phyloP scores from a whole-genome alignment of 192 early-diverging fungal species.

The Phlyctochytrium arcticum region DNA sequence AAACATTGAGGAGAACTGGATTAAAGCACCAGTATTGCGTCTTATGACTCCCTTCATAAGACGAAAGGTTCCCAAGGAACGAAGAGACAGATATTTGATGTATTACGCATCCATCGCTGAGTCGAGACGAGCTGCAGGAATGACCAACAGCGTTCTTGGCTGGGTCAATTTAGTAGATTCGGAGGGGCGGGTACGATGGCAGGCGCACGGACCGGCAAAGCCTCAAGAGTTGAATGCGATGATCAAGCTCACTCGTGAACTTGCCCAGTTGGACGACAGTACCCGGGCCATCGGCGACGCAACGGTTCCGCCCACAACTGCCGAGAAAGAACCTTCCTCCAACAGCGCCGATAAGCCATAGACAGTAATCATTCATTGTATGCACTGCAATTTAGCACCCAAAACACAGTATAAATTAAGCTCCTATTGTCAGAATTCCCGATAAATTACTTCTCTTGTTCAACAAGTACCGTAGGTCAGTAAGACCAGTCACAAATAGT shows the following conservation, averaged over 20 bases:
- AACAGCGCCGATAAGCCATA: no score
- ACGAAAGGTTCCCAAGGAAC: slow-evolving; percentile 25
- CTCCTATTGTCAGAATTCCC: no score
- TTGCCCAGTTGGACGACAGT: slow-evolving; percentile 10
- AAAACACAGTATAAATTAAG: no score
- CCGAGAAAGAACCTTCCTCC: no score
- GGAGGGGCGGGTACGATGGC: slow-evolving; percentile 37
- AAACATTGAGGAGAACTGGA: slow-evolving; percentile 40
- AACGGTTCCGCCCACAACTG: no score
- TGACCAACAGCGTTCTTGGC: slow-evolving; percentile 42
- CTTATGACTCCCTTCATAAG: slow-evolving; percentile 30
- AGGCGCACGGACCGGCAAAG: slow-evolving; percentile 46
- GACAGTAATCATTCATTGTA: no score
- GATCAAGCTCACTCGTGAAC: slow-evolving; percentile 6
- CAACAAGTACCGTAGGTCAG: no score
- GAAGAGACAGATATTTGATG: slow-evolving; percentile 37
- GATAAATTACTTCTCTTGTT: no score
- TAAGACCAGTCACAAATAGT: no score
- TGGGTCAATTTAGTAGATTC: slow-evolving; percentile 50
- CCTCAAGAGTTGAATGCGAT: slow-evolving; percentile 36
- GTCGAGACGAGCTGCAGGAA: slow-evolving; percentile 27
- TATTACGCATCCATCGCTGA: slow-evolving; percentile 28
- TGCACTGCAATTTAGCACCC: no score
- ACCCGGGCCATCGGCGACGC: no score
- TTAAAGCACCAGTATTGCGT: slow-evolving; percentile 31